phyloP scores from a whole-genome alignment of 345 rosid genomes.

The Ceriops zippeliana region DNA sequence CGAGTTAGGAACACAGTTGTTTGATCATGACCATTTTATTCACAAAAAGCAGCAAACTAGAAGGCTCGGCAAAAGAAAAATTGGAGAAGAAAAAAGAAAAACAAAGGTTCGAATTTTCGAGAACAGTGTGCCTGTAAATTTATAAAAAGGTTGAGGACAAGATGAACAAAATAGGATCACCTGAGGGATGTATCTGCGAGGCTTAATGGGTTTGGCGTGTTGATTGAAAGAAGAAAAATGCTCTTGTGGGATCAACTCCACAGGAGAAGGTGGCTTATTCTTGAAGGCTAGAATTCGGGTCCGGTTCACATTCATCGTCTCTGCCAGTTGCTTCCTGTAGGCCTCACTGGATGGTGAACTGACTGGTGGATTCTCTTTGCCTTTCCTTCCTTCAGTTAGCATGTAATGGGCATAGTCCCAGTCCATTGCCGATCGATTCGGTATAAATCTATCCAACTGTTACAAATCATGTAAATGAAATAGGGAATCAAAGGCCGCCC shows the following conservation, averaged over 20 bases:
- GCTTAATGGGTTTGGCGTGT: not conserved
- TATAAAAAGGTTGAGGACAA: not conserved
- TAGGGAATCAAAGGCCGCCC: not conserved
- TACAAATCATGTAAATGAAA: not conserved
- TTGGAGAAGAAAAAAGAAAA: not conserved
- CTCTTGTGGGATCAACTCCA: constrained; percentile 25
- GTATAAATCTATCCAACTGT: constrained; percentile 72
- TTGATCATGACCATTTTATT: no score
- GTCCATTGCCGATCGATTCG: constrained; percentile 74
- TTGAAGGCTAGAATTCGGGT: constrained; percentile 67
- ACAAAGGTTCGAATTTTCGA: not conserved
- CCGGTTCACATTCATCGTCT: constrained; percentile 51
- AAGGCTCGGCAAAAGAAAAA: not conserved
- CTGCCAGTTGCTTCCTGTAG: constrained; percentile 61
- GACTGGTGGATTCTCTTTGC: constrained; percentile 31
- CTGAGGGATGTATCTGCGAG: constrained; percentile 9
- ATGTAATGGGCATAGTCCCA: constrained; percentile 62
- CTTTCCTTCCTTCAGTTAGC: constrained; percentile 48
- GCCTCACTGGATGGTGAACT: constrained; percentile 62
- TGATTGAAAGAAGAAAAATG: constrained; percentile 4
- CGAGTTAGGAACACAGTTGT: no score
- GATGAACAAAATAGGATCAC: not conserved
- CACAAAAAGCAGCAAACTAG: not conserved
- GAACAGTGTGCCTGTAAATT: no score
- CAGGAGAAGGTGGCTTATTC: constrained; percentile 52